Conservation (phyloP, 805 yeast species). For the Komagataella pseudopastoris region DNA sequence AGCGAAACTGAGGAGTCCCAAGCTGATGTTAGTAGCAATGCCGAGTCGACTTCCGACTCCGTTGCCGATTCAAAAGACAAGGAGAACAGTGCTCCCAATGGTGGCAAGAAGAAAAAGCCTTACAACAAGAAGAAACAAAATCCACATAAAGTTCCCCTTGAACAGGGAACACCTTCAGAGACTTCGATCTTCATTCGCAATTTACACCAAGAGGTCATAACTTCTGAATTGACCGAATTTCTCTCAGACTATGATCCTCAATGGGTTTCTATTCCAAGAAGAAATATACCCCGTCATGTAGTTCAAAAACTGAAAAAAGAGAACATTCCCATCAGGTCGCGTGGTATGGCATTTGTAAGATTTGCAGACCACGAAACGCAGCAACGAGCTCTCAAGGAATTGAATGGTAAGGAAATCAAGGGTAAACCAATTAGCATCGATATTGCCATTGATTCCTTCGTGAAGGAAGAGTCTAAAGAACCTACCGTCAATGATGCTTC, state of each 20-base stretch:
- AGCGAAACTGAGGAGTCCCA: conserved; percentile 3
- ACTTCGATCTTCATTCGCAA: conserved; percentile 52
- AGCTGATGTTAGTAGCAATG: conserved; percentile 1
- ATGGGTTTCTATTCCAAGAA: conserved; percentile 47
- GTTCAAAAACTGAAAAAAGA: conserved; percentile 28
- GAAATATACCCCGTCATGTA: conserved; percentile 28
- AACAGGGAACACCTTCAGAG: conserved; percentile 39
- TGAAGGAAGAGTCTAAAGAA: conserved; percentile 11
- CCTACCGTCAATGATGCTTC: neutral
- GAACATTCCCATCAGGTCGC: conserved; percentile 35
- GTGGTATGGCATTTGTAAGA: conserved; percentile 55
- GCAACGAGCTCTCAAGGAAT: conserved; percentile 38
- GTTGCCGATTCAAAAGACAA: neutral
- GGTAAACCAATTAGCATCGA: conserved; percentile 58
- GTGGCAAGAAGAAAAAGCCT: conserved; percentile 2
- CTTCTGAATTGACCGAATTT: conserved; percentile 28
- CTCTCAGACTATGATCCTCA: conserved; percentile 36
- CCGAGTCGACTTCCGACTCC: neutral
- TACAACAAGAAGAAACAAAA: conserved; percentile 14
- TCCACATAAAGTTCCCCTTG: conserved; percentile 13
- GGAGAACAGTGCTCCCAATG: neutral
- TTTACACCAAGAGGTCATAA: conserved; percentile 36
- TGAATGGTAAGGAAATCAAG: conserved; percentile 50
- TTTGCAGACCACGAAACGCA: conserved; percentile 33
- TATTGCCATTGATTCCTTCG: conserved; percentile 54